A percentile compares a stretch with the other conserved stretches of the same genome.
Conservation (phyloP, 2,329 filamentous ascomycete genomes). For the Clonostachys rosea region DNA sequence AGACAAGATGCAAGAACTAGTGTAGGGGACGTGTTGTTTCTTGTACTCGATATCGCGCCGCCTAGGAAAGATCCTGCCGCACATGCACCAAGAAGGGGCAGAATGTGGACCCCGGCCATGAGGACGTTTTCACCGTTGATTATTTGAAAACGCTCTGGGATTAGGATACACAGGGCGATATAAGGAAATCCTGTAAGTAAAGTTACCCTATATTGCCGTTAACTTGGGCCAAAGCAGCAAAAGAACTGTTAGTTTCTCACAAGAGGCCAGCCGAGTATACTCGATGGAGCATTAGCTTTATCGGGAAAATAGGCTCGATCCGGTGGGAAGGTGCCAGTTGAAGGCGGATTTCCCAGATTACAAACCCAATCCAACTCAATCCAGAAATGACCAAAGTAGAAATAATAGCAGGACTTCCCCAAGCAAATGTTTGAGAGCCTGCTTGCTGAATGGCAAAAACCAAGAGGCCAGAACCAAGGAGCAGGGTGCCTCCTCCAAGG, state of each 20-base stretch:
- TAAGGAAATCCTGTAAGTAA: constrained; percentile 54
- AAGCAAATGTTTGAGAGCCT: constrained; percentile 43
- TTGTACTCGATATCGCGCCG: constrained; percentile 45
- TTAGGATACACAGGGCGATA: constrained; percentile 50
- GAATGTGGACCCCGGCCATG: constrained; percentile 49
- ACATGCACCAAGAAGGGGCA: constrained; percentile 53
- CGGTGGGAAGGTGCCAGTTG: constrained; percentile 23
- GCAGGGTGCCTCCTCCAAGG: constrained; percentile 42
- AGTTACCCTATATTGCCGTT: constrained; percentile 37
- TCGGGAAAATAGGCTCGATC: constrained; percentile 52
- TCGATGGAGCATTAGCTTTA: constrained; percentile 38
- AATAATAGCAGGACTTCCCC: constrained; percentile 47
- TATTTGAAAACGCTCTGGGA: constrained; percentile 58
- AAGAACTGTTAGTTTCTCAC: constrained; percentile 25
- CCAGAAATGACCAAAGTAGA: constrained; percentile 39
- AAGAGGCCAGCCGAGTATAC: constrained; percentile 46
- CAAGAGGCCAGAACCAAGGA: constrained; percentile 46
- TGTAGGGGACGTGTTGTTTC: constrained; percentile 48
- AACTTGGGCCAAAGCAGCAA: constrained; percentile 1
- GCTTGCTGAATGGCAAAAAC: constrained; percentile 54
- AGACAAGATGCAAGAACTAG: constrained; percentile 43
- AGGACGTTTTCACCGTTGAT: constrained; percentile 48
- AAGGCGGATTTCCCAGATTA: constrained; percentile 45
- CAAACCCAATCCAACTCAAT: constrained; percentile 41
- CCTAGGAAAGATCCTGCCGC: constrained; percentile 52